These are phyloP conservation scores for Periglandula ipomoeae DNA, from an alignment of 2,329 filamentous ascomycete species.

Conservation along the genomic window DNA sequence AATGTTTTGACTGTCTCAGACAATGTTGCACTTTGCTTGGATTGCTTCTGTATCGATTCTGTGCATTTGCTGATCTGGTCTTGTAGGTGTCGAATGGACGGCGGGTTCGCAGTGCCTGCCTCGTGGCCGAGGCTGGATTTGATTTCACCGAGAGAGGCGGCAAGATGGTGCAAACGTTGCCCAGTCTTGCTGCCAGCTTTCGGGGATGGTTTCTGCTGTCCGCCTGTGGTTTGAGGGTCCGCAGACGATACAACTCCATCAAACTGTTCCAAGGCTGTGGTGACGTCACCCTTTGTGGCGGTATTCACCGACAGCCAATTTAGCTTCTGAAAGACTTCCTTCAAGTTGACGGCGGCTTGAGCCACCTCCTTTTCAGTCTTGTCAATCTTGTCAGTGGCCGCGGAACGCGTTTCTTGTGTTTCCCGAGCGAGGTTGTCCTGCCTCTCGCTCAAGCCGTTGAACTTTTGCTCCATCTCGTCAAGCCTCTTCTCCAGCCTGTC, in stretches of 20 bases:
- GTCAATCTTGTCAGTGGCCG: not conserved
- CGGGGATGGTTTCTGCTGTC: not conserved
- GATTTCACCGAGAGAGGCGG: not conserved
- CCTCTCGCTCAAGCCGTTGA: slow-evolving; percentile 5
- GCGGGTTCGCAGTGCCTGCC: not conserved
- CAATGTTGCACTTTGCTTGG: not conserved
- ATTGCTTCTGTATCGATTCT: not conserved
- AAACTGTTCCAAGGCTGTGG: slow-evolving; percentile 2
- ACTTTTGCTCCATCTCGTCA: slow-evolving; percentile 12
- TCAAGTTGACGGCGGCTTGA: not conserved
- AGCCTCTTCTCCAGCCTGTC: slow-evolving; percentile 17
- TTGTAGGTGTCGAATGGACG: not conserved
- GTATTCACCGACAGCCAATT: not conserved
- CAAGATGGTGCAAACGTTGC: not conserved
- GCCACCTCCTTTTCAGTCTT: not conserved
- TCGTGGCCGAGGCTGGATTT: not conserved
- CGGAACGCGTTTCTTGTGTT: not conserved
- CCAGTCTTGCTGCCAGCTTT: not conserved
- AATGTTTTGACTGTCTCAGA: not conserved
- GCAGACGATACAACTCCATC: not conserved
- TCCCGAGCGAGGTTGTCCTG: not conserved
- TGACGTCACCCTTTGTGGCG: slow-evolving; percentile 2
- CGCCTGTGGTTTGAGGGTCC: not conserved
- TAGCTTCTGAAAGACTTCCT: not conserved
- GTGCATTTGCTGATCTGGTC: not conserved